A percentile compares a stretch with the other conserved stretches of the same genome.
Conservation (phyloP, 257 asterid genomes). For the Oldenlandia corymbosa region DNA sequence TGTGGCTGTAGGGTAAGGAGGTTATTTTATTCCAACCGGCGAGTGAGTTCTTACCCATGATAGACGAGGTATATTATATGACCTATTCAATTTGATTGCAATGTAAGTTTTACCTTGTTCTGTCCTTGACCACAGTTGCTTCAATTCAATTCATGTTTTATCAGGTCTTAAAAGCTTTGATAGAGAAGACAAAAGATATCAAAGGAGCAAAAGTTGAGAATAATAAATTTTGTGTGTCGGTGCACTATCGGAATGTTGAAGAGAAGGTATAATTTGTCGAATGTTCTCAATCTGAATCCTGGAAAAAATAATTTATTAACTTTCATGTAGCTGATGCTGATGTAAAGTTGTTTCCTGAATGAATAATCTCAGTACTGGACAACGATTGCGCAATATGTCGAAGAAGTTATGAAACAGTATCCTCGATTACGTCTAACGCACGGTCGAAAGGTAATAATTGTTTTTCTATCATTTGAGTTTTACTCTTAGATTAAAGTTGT, state of each 20-base stretch:
- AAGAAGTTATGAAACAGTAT: conserved; percentile 52
- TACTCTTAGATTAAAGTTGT: too few species aligned
- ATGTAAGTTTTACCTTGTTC: background rate
- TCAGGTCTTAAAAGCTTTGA: conserved; percentile 64
- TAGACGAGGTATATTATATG: conserved; percentile 73
- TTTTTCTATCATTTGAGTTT: background rate
- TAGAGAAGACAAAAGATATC: conserved; percentile 62
- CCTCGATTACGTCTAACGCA: conserved; percentile 87
- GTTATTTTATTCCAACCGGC: conserved; percentile 94
- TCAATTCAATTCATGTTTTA: conserved; percentile 13
- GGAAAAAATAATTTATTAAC: background rate
- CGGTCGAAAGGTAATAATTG: conserved; percentile 78
- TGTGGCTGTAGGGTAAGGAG: conserved; percentile 64
- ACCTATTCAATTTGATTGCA: conserved; percentile 1
- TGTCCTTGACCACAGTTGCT: background rate
- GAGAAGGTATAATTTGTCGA: conserved; percentile 48
- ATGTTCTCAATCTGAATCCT: conserved; percentile 4
- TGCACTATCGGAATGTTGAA: conserved; percentile 91
- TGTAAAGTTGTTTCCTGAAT: conserved; percentile 3
- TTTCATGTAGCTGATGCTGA: background rate
- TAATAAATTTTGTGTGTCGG: conserved; percentile 92
- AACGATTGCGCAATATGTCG: conserved; percentile 50
- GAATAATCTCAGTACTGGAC: conserved; percentile 60
- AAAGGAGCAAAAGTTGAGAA: conserved; percentile 75
- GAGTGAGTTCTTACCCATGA: conserved; percentile 84